Evolutionary conservation across 345 rosid genomes (phyloP).

Genomic region (Salix koriyanagi): DNA sequence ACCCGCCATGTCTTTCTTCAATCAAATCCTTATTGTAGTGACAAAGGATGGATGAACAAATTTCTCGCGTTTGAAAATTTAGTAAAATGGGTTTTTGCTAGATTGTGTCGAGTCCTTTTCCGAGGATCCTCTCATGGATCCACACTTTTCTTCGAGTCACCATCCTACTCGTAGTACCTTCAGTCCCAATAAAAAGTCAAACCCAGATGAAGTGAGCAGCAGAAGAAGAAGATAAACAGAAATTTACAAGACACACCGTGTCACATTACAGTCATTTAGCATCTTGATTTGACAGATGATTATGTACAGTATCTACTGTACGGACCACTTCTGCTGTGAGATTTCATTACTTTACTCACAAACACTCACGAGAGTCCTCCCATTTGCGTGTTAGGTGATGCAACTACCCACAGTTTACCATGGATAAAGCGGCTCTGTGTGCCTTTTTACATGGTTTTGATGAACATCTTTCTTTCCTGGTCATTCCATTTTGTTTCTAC

Average conservation of each 20-base stretch:
- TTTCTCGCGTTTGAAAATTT: slow-evolving; percentile 1
- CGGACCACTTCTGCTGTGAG: slow-evolving; percentile 10
- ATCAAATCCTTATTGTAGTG: not conserved
- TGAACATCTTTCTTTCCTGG: too few species aligned
- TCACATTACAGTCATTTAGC: slow-evolving; percentile 3
- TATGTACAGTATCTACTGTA: slow-evolving; percentile 27
- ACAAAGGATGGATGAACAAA: slow-evolving; percentile 13
- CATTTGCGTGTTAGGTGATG: too few species aligned
- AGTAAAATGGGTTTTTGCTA: slow-evolving; percentile 1
- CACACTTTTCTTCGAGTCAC: slow-evolving; percentile 50
- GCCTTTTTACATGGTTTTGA: too few species aligned
- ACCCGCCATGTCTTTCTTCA: not conserved
- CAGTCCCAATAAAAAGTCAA: slow-evolving; percentile 24
- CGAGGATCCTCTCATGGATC: slow-evolving; percentile 52
- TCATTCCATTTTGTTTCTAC: too few species aligned
- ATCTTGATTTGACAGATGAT: slow-evolving; percentile 34
- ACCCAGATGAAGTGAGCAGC: not conserved
- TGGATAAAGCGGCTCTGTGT: too few species aligned
- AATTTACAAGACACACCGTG: slow-evolving; percentile 12
- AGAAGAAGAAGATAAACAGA: not conserved
- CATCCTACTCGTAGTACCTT: slow-evolving; percentile 32
- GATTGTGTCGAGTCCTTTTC: slow-evolving; percentile 55
- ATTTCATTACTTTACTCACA: too few species aligned
- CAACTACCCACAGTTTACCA: too few species aligned
- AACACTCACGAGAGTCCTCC: too few species aligned